Conservation (phyloP, 768 basidiomycete genomes). For the Lactarius indigo region DNA sequence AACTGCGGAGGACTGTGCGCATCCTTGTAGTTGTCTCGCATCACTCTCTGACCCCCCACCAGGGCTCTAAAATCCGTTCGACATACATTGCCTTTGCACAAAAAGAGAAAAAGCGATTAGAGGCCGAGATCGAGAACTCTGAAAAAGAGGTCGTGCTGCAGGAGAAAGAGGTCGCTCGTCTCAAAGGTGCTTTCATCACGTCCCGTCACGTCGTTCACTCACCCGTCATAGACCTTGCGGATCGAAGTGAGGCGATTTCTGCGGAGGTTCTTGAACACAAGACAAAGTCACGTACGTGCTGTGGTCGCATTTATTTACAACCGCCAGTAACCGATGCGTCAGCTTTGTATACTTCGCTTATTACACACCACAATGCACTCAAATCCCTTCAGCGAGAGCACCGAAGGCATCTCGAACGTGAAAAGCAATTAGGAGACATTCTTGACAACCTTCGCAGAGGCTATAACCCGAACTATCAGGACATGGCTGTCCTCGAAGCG, state of each 20-base stretch:
- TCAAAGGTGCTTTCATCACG: constrained; percentile 50
- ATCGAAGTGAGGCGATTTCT: constrained; percentile 73
- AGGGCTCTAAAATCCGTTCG: constrained; percentile 91
- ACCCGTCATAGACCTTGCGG: constrained; percentile 62
- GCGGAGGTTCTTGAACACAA: constrained; percentile 79
- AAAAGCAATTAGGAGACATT: constrained; percentile 78
- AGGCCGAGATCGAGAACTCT: constrained; percentile 53
- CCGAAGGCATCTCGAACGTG: constrained; percentile 67
- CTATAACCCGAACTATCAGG: constrained; percentile 99
- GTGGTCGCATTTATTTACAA: neutral
- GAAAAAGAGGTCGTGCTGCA: constrained; percentile 55
- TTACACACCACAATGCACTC: constrained; percentile 70
- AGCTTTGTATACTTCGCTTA: constrained; percentile 79
- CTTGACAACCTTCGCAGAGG: constrained; percentile 73
- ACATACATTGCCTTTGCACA: constrained; percentile 84
- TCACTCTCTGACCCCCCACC: constrained; percentile 6
- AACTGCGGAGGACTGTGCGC: constrained; percentile 75
- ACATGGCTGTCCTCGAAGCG: constrained; percentile 97
- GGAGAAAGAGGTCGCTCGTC: constrained; percentile 68
- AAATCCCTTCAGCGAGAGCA: constrained; percentile 73
- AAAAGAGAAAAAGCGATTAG: constrained; percentile 84
- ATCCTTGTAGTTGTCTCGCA: neutral
- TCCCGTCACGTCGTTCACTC: neutral
- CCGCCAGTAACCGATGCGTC: constrained; percentile 3
- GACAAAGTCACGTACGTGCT: constrained; percentile 75